Percentiles rank a stretch among this genome's conserved stretches.
phyloP scores from a whole-genome alignment of 805 yeast species.

The Tetrapisispora nanseiensis region DNA sequence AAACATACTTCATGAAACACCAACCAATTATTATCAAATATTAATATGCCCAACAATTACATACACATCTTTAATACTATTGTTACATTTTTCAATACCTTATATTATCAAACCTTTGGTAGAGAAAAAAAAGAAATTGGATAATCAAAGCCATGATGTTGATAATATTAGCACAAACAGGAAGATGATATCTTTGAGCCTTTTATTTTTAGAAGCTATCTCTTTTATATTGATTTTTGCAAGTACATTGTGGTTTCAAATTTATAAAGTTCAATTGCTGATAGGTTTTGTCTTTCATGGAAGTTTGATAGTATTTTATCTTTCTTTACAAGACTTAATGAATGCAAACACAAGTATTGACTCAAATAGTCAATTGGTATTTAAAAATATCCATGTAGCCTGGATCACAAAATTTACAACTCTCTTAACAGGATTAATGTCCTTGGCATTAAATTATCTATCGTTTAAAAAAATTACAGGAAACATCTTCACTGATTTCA shows the following conservation, averaged over 20 bases:
- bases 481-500: constrained; percentile 7
- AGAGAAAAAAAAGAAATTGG: not conserved
- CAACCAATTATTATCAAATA: too few relatives aligned
- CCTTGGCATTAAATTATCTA: constrained; percentile 28
- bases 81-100: not conserved
- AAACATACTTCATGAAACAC: too few relatives aligned
- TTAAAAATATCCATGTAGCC: constrained; percentile 4
- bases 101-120: not conserved
- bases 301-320: constrained; percentile 18
- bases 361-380: not conserved
- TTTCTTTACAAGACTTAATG: constrained; percentile 20
- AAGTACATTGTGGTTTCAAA: not conserved
- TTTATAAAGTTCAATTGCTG: constrained; percentile 13
- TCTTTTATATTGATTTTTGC: constrained; percentile 2
- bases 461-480: constrained; percentile 24
- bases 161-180: not conserved
- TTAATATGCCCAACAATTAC: not conserved
- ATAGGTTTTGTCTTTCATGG: constrained; percentile 28
- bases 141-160: not conserved
- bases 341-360: not conserved
- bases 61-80: not conserved
- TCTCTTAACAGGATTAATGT: constrained; percentile 22
- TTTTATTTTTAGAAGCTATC: not conserved
- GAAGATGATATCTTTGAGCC: not conserved
- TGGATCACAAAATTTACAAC: constrained; percentile 15